Conservation (phyloP, 441 rosid species). For the Mallotus repandus region DNA sequence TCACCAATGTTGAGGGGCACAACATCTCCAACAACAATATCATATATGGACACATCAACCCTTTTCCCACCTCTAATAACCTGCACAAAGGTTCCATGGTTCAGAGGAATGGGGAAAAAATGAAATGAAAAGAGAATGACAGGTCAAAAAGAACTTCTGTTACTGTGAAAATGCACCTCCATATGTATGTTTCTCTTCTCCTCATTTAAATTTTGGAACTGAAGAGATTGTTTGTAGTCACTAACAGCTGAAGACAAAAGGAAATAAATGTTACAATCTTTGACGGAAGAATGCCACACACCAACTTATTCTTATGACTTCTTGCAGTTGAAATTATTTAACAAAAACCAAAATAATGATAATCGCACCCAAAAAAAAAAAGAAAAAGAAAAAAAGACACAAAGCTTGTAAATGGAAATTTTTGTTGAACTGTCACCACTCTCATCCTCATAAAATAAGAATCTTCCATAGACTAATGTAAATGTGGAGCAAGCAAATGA, state of each 20-base stretch:
- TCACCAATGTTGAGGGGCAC: conserved; percentile 92
- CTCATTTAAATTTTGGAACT: conserved; percentile 90
- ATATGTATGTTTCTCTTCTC: conserved; percentile 93
- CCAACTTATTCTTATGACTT: background rate
- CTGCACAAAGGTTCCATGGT: conserved; percentile 34
- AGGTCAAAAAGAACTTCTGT: conserved; percentile 6
- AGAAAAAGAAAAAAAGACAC: background rate
- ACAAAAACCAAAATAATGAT: background rate
- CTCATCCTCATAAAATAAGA: background rate
- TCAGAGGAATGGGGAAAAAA: conserved; percentile 9
- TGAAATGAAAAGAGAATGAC: conserved; percentile 12
- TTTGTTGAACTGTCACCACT: background rate
- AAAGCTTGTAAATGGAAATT: background rate
- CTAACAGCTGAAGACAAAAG: conserved; percentile 71
- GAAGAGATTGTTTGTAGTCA: conserved; percentile 95
- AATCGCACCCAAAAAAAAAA: background rate
- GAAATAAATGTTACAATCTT: background rate
- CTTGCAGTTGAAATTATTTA: background rate
- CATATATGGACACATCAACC: conserved; percentile 90
- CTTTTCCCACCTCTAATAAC: conserved; percentile 92
- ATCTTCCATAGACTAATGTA: background rate
- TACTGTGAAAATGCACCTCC: conserved; percentile 53
- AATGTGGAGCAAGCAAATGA: background rate
- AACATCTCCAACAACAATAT: conserved; percentile 88
- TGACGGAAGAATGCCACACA: background rate